Evolutionary conservation across 148 eudicot species (phyloP).

Genomic region (Nepenthes gracilis): DNA sequence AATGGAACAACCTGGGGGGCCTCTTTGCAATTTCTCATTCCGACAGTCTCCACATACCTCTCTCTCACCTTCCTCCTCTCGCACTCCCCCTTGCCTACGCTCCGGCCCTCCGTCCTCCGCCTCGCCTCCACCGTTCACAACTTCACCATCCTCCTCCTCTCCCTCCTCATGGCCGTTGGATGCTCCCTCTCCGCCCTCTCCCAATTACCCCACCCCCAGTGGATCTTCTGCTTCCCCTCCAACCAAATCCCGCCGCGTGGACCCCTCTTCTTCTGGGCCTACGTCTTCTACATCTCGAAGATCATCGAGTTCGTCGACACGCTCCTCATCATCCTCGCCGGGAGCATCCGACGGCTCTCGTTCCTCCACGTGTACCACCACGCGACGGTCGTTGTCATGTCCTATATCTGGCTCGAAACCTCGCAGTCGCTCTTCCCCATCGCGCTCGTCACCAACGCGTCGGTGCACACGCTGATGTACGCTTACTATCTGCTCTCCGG

Average conservation of each 20-base stretch:
- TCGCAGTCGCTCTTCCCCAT: slow-evolving; percentile 56
- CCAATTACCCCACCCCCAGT: slow-evolving; percentile 18
- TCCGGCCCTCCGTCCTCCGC: slow-evolving; percentile 35
- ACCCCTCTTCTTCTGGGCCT: slow-evolving; percentile 76
- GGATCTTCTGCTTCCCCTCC: slow-evolving; percentile 69
- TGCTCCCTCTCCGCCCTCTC: slow-evolving; percentile 48
- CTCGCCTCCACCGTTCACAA: slow-evolving; percentile 40
- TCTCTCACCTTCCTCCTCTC: slow-evolving; percentile 35
- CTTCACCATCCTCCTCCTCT: slow-evolving; percentile 65
- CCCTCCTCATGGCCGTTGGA: slow-evolving; percentile 50
- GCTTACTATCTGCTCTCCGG: slow-evolving; percentile 56
- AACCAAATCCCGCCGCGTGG: slow-evolving; percentile 41
- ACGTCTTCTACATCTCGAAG: slow-evolving; percentile 78
- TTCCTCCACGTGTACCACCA: slow-evolving; percentile 98
- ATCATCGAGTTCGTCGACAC: slow-evolving; percentile 75
- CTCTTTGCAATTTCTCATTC: slow-evolving; percentile 33
- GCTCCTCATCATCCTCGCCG: slow-evolving; percentile 36
- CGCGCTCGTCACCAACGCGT: slow-evolving; percentile 65
- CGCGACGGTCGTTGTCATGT: slow-evolving; percentile 62
- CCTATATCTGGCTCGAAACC: slow-evolving; percentile 55
- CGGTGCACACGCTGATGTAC: slow-evolving; percentile 83
- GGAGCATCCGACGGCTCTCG: slow-evolving; percentile 37
- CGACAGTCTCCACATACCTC: slow-evolving; percentile 47
- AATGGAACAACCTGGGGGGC: slow-evolving; percentile 26
- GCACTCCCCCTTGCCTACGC: slow-evolving; percentile 16